Base-by-base conservation (phyloP, 768 basidiomycete genomes). In the Lactarius trivialis region DNA sequence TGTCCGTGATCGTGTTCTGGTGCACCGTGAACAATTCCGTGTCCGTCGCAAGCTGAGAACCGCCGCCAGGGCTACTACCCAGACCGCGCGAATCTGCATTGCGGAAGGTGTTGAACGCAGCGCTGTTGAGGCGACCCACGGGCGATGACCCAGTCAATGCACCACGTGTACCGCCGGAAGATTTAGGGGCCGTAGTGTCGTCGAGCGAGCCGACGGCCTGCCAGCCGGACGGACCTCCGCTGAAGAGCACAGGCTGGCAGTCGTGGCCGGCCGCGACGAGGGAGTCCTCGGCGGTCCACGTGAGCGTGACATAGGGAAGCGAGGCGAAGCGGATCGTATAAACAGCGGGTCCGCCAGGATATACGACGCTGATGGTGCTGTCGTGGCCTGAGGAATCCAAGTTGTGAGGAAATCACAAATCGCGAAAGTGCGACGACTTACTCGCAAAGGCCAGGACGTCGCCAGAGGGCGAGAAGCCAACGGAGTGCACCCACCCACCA, bases 1-100 rank as follows among this genome's bases (percentile, higher is more conserved):
- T 80, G 67, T 81, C 87, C n/a, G 93, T 98, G 75, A 99, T 97
- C 39, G 95, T 97, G 77, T 99, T 99, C 81, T 98, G 97, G 72
- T 98, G 97, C 55, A 97, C 82, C 15, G 97, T 98, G 70, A 82
- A 76, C 56, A 96, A 75, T 71, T 95, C 91, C 3, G 89, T 91
- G 69, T 89, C 85, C 5, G 73, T 71, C 4, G 74, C 73, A 19
- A 72, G 72, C 7, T 61, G 67, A 1, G 70, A 68, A 0, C 76
- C 75, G 11, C 70, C 73, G 11, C 78, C 71, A 26, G 73, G 65
- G 26, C 62, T 68, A 58, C 71, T 64, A 7, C 70, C 66, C 26
- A 76, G 70, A 48, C 93, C 87, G 55, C 94, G 85, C 58, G 81
- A 84, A 71, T 98, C 97, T 19, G 97, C 97, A 64, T 91, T 85